Conservation (phyloP, 441 rosid species). For the Erodium moschatum region DNA sequence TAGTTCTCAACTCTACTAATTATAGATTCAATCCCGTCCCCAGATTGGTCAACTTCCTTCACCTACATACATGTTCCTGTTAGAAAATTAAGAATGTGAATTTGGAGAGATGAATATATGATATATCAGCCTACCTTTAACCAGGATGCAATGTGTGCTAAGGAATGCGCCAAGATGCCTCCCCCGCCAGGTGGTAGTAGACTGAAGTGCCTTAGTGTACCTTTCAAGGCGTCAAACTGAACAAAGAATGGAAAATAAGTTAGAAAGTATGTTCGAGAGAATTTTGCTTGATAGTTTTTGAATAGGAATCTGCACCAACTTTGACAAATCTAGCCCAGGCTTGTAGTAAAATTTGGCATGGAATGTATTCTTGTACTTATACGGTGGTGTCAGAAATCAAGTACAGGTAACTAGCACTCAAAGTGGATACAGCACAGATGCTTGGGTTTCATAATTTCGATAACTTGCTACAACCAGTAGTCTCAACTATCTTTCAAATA, state of each 20-base stretch:
- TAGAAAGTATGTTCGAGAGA: background rate
- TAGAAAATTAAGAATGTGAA: background rate
- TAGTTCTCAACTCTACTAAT: conserved; percentile 58
- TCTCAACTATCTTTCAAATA: background rate
- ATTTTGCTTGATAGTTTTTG: background rate
- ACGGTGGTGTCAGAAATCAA: background rate
- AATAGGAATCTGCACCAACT: background rate
- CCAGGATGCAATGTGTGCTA: conserved; percentile 74
- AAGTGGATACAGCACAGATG: background rate
- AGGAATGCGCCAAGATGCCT: conserved; percentile 69
- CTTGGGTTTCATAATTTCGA: background rate
- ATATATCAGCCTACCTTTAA: conserved; percentile 49
- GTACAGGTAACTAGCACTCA: background rate
- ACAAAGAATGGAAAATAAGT: conserved; percentile 14
- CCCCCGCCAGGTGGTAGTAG: conserved; percentile 88
- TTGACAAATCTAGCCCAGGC: too few species aligned
- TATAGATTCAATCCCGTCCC: conserved; percentile 65
- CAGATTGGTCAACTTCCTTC: conserved; percentile 52
- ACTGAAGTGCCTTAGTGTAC: conserved; percentile 73
- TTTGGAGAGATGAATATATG: conserved; percentile 7
- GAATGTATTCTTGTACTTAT: background rate
- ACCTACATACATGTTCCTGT: conserved; percentile 33
- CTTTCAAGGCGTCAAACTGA: conserved; percentile 77
- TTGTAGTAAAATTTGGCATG: too few species aligned
- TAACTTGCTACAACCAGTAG: background rate